phyloP scores from a whole-genome alignment of 148 eudicot species.

The Rhododendron henanense region DNA sequence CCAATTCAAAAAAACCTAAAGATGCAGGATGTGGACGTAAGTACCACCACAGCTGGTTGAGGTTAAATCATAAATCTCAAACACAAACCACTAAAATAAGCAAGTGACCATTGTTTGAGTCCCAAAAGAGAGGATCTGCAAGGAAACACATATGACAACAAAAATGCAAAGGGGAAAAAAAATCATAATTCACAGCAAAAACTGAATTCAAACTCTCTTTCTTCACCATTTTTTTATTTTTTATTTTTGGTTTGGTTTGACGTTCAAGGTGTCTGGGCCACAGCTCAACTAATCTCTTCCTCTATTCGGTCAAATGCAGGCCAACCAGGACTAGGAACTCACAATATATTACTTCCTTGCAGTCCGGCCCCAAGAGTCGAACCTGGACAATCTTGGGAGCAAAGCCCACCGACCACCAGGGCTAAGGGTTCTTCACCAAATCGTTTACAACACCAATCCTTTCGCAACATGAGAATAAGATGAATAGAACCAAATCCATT shows the following conservation, averaged over 20 bases:
- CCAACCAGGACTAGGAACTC: too few relatives aligned
- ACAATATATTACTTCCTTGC: too few relatives aligned
- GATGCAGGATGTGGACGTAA: neutral
- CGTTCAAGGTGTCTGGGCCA: too few relatives aligned
- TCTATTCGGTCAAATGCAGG: too few relatives aligned
- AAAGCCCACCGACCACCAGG: too few relatives aligned
- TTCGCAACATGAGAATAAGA: neutral
- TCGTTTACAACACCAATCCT: neutral
- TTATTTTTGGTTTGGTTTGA: too few relatives aligned
- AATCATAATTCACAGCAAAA: neutral
- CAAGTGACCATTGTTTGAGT: neutral
- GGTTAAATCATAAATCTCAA: neutral
- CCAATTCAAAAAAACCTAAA: neutral
- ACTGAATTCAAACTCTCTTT: neutral
- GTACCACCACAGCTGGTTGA: neutral
- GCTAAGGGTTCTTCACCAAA: neutral
- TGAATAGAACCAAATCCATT: neutral
- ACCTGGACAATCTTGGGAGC: too few relatives aligned
- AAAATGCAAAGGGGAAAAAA: neutral
- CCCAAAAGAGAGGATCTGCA: neutral
- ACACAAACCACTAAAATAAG: neutral
- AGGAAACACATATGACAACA: neutral
- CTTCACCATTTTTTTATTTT: neutral
- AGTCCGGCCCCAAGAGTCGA: too few relatives aligned
- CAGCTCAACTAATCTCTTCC: too few relatives aligned